A percentile compares a stretch with the other conserved stretches of the same genome.
Conservation (phyloP, 768 basidiomycete species). For the Pluteus cervinus region DNA sequence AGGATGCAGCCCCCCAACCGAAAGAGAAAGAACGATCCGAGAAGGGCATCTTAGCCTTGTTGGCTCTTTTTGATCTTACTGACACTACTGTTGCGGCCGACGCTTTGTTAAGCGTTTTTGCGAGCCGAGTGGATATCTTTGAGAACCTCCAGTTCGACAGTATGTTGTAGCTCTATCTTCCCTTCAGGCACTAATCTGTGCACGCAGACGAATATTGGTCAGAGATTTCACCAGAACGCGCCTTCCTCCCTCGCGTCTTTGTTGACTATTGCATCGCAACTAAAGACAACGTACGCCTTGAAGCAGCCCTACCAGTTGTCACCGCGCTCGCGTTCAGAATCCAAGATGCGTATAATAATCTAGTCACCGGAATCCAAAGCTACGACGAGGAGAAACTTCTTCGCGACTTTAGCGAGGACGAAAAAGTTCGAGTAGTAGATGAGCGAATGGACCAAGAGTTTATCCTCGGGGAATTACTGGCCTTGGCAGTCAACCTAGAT, state of each 20-base stretch:
- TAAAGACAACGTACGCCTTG: slow-evolving; percentile 57
- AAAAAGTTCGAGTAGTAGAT: slow-evolving; percentile 39
- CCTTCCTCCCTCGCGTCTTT: slow-evolving; percentile 79
- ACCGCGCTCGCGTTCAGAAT: slow-evolving; percentile 75
- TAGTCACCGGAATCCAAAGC: slow-evolving; percentile 18
- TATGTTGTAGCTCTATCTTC: slow-evolving; percentile 22
- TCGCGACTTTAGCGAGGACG: slow-evolving; percentile 22
- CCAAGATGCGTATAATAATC: slow-evolving; percentile 60
- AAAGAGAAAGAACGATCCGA: slow-evolving; percentile 13
- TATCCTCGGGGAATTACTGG: slow-evolving; percentile 76
- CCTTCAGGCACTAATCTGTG: neutral
- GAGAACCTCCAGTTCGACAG: slow-evolving; percentile 66
- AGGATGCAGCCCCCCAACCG: slow-evolving; percentile 4
- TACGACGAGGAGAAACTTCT: slow-evolving; percentile 17
- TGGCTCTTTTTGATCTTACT: slow-evolving; percentile 54
- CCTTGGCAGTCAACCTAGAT: slow-evolving; percentile 73
- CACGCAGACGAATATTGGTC: slow-evolving; percentile 66
- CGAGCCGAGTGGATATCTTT: slow-evolving; percentile 56
- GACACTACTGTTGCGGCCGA: slow-evolving; percentile 63
- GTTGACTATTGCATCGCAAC: slow-evolving; percentile 67
- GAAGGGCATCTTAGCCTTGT: slow-evolving; percentile 39
- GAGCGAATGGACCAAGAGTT: slow-evolving; percentile 49
- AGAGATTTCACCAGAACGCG: slow-evolving; percentile 62
- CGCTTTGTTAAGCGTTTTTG: slow-evolving; percentile 69
- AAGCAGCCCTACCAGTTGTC: slow-evolving; percentile 75